phyloP scores from a whole-genome alignment of 1,284 basidiomycete genomes.

The Xerocomus subilludens region DNA sequence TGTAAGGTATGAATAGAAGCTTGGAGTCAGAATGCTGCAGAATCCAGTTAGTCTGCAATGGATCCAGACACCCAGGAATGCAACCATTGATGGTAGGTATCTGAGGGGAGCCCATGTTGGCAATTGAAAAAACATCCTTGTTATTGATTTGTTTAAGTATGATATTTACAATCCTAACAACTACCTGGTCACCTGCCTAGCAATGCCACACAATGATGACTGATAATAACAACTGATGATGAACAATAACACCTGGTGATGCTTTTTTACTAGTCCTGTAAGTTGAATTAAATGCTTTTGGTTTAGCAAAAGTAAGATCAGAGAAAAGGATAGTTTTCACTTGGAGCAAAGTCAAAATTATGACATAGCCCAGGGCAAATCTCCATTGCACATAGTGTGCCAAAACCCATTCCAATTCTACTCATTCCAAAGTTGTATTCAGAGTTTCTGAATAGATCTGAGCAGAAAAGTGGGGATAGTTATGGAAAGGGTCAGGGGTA shows the following conservation, averaged over 20 bases:
- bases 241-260: not conserved
- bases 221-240: not conserved
- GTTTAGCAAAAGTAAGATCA: too few species aligned
- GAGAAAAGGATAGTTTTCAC: not conserved
- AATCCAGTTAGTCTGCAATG: not conserved
- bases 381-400: not conserved
- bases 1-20: not conserved
- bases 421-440: not conserved
- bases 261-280: too few species aligned
- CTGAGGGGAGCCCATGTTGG: not conserved
- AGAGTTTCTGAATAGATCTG: not conserved
- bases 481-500: not conserved
- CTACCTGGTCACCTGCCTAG: not conserved
- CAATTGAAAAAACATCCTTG: too few species aligned
- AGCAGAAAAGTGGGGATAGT: conserved; percentile 12
- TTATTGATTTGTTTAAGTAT: not conserved
- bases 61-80: not conserved
- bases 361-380: not conserved
- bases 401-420: not conserved
- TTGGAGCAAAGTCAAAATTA: not conserved
- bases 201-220: not conserved
- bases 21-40: not conserved
- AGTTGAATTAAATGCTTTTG: too few species aligned
- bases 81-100: not conserved
- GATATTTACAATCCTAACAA: not conserved